Conservation (phyloP, 2,329 filamentous ascomycete genomes). For the Huntiella omanensis region DNA sequence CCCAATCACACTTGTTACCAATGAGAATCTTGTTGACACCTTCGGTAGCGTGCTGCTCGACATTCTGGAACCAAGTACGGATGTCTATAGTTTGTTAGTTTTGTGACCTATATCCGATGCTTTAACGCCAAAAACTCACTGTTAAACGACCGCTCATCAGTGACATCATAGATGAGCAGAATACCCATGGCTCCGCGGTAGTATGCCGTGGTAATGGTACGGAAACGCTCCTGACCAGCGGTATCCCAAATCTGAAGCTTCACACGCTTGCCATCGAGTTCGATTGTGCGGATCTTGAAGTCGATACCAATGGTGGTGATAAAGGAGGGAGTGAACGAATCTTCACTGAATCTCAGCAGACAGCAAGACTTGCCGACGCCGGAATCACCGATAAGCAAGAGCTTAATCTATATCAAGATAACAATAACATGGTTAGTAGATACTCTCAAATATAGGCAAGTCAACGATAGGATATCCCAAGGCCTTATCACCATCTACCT, state of each 20-base stretch:
- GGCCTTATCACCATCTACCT: too few relatives aligned
- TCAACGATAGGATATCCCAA: too few relatives aligned
- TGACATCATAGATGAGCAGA: slow-evolving; percentile 93
- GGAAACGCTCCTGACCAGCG: slow-evolving; percentile 92
- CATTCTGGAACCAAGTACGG: slow-evolving; percentile 97
- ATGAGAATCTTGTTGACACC: slow-evolving; percentile 99
- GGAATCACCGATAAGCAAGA: slow-evolving; percentile 89
- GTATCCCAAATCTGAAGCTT: slow-evolving; percentile 99
- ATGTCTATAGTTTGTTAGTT: slow-evolving; percentile 47
- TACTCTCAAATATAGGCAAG: too few relatives aligned
- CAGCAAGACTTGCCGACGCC: slow-evolving; percentile 96
- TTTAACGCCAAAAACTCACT: slow-evolving; percentile 38
- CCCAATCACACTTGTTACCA: slow-evolving; percentile 99
- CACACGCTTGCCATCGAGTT: slow-evolving; percentile 94
- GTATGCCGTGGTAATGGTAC: slow-evolving; percentile 97
- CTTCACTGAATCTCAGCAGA: slow-evolving; percentile 87
- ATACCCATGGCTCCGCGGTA: slow-evolving; percentile 98
- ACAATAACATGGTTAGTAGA: too few relatives aligned
- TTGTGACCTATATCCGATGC: slow-evolving; percentile 3
- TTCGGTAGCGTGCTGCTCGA: slow-evolving; percentile 93
- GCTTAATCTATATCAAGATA: slow-evolving; percentile 56
- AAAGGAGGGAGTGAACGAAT: slow-evolving; percentile 93
- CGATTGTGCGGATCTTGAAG: slow-evolving; percentile 99
- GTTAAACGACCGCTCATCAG: slow-evolving; percentile 86
- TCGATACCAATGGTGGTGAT: slow-evolving; percentile 99